A percentile compares a stretch with the other conserved stretches of the same genome.
phyloP scores from a whole-genome alignment of 192 early-diverging fungal genomes.

The Backusella luteola region DNA sequence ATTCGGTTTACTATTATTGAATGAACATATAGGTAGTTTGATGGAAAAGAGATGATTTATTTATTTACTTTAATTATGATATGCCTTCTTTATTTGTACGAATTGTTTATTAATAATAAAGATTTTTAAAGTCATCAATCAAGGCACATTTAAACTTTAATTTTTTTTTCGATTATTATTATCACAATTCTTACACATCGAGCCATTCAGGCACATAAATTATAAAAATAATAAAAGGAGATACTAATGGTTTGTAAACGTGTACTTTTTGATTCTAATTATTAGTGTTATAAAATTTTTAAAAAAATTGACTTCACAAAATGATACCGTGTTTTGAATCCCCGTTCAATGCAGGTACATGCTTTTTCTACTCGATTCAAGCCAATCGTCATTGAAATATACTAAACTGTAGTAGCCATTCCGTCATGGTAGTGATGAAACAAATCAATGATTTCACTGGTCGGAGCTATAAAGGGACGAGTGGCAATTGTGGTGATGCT shows the following conservation, averaged over 20 bases:
- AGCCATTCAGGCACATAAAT: background rate
- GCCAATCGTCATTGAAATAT: background rate
- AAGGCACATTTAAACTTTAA: slow-evolving; percentile 1
- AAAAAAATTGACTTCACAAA: background rate
- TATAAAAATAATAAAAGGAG: background rate
- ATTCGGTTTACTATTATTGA: background rate
- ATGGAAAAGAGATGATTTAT: background rate
- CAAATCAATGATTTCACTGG: background rate
- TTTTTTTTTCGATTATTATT: background rate
- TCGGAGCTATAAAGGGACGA: background rate
- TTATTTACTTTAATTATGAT: background rate
- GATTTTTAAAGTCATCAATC: background rate
- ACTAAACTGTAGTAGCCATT: background rate
- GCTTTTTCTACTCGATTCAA: background rate
- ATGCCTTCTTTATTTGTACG: background rate
- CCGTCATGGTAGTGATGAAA: background rate
- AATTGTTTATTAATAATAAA: background rate
- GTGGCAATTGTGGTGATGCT: background rate
- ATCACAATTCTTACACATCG: background rate
- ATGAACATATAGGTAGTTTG: background rate
- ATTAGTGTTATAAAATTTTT: background rate
- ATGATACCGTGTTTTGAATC: background rate
- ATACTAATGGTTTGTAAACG: background rate
- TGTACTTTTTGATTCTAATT: background rate
- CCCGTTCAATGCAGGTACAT: slow-evolving; percentile 1